Percentiles rank a stretch among this genome's conserved stretches.
phyloP scores from a whole-genome alignment of 1,284 basidiomycete genomes.

The Peniophora sp. region DNA sequence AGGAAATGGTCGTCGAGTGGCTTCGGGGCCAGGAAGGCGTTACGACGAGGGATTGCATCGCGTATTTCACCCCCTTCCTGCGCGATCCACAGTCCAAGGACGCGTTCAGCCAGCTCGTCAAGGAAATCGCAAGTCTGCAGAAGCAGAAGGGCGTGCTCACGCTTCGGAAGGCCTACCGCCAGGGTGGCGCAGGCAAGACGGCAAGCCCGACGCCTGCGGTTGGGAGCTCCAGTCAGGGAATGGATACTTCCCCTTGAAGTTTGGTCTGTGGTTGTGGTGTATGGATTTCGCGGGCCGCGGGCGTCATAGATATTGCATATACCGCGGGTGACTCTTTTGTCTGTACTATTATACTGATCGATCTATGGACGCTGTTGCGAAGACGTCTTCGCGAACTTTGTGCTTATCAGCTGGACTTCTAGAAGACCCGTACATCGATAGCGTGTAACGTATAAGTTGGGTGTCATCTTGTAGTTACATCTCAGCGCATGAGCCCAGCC shows the following conservation, averaged over 20 bases:
- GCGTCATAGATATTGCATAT: too few relatives aligned
- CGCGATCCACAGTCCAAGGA: slow-evolving; percentile 60
- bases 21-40: slow-evolving; percentile 54
- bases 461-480: too few relatives aligned
- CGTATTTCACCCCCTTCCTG: slow-evolving; percentile 67
- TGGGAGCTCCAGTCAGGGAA: background rate
- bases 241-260: background rate
- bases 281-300: background rate
- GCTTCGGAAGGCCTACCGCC: slow-evolving; percentile 41
- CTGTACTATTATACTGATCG: too few relatives aligned
- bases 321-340: too few relatives aligned
- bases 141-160: slow-evolving; percentile 55
- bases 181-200: background rate
- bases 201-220: background rate
- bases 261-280: background rate
- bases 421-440: too few relatives aligned
- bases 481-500: too few relatives aligned
- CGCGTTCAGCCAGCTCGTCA: slow-evolving; percentile 67
- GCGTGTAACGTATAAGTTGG: too few relatives aligned
- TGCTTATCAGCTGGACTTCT: too few relatives aligned
- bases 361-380: too few relatives aligned
- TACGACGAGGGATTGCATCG: slow-evolving; percentile 68
- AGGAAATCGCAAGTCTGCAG: slow-evolving; percentile 66
- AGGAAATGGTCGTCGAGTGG: slow-evolving; percentile 65
- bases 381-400: too few relatives aligned